Evolutionary conservation across 306 rosid genomes (phyloP).

Genomic region (Senna siamea): DNA sequence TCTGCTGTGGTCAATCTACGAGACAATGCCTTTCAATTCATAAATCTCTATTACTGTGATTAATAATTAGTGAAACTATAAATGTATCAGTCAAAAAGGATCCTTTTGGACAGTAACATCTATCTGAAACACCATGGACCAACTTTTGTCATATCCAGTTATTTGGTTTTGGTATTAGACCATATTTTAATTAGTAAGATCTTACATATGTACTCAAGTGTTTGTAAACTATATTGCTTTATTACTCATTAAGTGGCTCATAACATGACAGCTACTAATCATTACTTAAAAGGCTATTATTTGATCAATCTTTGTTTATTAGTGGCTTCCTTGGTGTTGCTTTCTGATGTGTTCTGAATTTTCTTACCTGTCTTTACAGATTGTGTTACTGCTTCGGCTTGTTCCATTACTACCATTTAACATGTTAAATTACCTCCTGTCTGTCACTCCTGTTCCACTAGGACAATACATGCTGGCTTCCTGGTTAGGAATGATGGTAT

Average conservation of each 20-base stretch:
- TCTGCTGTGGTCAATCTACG: not conserved
- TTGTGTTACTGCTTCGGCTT: slow-evolving; percentile 87
- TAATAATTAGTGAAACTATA: not conserved
- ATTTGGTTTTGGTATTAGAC: not conserved
- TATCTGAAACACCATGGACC: not conserved
- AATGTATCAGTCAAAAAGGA: not conserved
- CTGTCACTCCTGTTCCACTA: slow-evolving; percentile 83
- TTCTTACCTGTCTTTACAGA: slow-evolving; percentile 52
- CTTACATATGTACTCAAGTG: not conserved
- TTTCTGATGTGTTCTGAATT: not conserved
- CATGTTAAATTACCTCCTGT: slow-evolving; percentile 79
- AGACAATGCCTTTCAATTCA: not conserved
- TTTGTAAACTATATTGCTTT: not conserved
- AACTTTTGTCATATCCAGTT: not conserved
- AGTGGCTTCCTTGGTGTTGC: not conserved
- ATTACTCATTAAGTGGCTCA: not conserved
- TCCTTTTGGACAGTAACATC: not conserved
- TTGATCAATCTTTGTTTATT: slow-evolving; percentile 13
- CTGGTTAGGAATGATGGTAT: slow-evolving; percentile 98
- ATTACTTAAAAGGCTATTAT: not conserved
- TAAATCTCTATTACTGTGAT: not conserved
- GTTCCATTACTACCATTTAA: slow-evolving; percentile 85
- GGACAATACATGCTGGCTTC: slow-evolving; percentile 80
- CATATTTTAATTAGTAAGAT: no score
- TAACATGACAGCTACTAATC: slow-evolving; percentile 9